Conservation (phyloP, 768 basidiomycete genomes). For the Amanita inopinata region DNA sequence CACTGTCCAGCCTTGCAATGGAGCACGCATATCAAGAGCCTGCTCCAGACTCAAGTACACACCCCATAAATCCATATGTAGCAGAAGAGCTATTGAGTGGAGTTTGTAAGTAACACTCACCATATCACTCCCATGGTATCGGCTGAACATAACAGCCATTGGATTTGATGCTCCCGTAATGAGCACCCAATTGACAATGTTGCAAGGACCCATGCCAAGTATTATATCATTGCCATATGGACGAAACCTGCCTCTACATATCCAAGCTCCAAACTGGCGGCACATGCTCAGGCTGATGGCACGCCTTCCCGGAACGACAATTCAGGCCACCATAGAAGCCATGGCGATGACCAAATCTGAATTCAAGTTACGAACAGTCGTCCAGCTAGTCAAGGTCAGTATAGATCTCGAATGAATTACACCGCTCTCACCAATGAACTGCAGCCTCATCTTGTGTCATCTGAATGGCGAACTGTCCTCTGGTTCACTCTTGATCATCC, state of each 20-base stretch:
- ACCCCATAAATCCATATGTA: conserved; percentile 30
- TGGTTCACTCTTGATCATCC: conserved; percentile 74
- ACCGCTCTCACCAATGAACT: background rate
- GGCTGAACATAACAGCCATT: conserved; percentile 37
- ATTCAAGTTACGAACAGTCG: conserved; percentile 57
- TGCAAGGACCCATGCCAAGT: conserved; percentile 53
- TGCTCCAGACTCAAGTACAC: background rate
- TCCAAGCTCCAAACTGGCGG: conserved; percentile 69
- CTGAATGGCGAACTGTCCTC: conserved; percentile 64
- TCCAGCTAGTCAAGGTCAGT: conserved; percentile 72
- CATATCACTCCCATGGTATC: conserved; percentile 1
- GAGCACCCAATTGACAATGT: conserved; percentile 31
- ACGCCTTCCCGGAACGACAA: conserved; percentile 53
- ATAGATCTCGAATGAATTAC: background rate
- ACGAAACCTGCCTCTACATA: conserved; percentile 55
- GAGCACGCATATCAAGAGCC: conserved; percentile 1
- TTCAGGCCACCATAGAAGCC: conserved; percentile 66
- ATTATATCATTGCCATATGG: conserved; percentile 69
- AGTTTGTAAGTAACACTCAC: conserved; percentile 49
- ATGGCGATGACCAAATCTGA: conserved; percentile 45
- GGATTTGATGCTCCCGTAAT: conserved; percentile 56
- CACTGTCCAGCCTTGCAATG: background rate
- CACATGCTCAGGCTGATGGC: conserved; percentile 70
- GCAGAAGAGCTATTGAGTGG: conserved; percentile 49
- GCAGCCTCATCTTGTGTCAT: conserved; percentile 48